phyloP scores from a whole-genome alignment of 2,329 filamentous ascomycete genomes.

The Fusarium sp. region DNA sequence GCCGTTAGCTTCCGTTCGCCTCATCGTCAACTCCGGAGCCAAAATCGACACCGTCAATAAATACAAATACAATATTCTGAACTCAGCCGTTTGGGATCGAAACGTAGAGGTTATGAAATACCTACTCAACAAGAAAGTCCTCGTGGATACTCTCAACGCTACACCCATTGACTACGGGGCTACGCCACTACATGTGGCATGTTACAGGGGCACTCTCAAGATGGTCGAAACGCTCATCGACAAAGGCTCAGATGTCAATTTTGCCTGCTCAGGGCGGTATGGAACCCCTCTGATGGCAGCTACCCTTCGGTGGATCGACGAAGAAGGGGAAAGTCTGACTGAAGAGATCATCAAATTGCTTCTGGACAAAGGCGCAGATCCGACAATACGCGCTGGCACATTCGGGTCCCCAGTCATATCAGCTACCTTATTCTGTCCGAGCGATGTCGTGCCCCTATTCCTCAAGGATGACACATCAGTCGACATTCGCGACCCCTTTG shows the following conservation, averaged over 20 bases:
- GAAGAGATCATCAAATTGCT: constrained; percentile 4
- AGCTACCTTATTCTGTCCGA: neutral
- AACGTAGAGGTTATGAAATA: constrained; percentile 13
- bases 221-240: constrained; percentile 15
- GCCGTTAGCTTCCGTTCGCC: neutral
- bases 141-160: neutral
- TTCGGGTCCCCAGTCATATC: constrained; percentile 13
- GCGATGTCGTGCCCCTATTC: no score
- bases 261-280: neutral
- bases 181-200: constrained; percentile 8
- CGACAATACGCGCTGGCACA: neutral
- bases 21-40: constrained; percentile 12
- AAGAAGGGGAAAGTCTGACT: neutral
- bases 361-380: constrained; percentile 6
- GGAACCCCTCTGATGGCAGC: constrained; percentile 13
- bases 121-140: constrained; percentile 11
- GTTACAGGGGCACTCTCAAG: neutral
- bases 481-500: constrained; percentile 1
- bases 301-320: neutral
- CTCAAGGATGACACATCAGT: neutral
- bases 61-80: neutral
- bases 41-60: constrained; percentile 4
- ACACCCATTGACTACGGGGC: neutral
- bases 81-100: neutral
- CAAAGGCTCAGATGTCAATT: constrained; percentile 8